phyloP scores from a whole-genome alignment of 371 early-diverging fungal genomes.

The Encephalitozoon intestinalis region DNA sequence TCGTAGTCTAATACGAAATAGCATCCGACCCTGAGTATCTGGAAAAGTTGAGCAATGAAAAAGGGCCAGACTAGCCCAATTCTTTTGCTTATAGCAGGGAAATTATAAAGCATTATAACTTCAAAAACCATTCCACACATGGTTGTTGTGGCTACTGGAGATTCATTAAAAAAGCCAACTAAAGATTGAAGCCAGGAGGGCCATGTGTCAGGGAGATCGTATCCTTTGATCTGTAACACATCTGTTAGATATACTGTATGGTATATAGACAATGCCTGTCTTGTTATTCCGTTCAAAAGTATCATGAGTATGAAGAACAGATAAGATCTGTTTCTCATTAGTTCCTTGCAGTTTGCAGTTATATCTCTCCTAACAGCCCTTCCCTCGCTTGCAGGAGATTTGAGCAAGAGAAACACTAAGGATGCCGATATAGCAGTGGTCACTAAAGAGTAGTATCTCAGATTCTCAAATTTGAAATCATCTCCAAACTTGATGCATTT shows the following conservation, averaged over 20 bases:
- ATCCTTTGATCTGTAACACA: slow-evolving; percentile 53
- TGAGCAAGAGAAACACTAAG: slow-evolving; percentile 32
- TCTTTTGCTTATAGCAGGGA: slow-evolving; percentile 36
- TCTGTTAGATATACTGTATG: slow-evolving; percentile 53
- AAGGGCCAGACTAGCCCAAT: slow-evolving; percentile 61
- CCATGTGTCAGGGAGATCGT: slow-evolving; percentile 22
- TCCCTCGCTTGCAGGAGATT: slow-evolving; percentile 5
- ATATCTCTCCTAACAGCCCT: slow-evolving; percentile 13
- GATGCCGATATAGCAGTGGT: slow-evolving; percentile 27
- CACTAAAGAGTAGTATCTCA: slow-evolving; percentile 43
- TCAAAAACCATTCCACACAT: slow-evolving; percentile 60
- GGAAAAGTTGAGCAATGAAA: slow-evolving; percentile 58
- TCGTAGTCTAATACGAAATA: slow-evolving; percentile 47
- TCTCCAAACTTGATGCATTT: slow-evolving; percentile 6
- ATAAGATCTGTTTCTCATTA: slow-evolving; percentile 54
- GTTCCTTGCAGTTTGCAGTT: slow-evolving; percentile 33
- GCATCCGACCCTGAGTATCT: slow-evolving; percentile 52
- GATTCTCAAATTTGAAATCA: slow-evolving; percentile 38
- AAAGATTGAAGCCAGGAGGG: slow-evolving; percentile 34
- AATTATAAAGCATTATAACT: slow-evolving; percentile 56
- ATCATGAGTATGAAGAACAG: slow-evolving; percentile 62
- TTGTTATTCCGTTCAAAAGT: slow-evolving; percentile 60
- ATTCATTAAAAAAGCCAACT: slow-evolving; percentile 42
- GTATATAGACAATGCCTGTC: slow-evolving; percentile 60
- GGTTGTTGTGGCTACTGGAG: slow-evolving; percentile 55